Evolutionary conservation across 768 basidiomycete genomes (phyloP), one percentile per base, ranked within the genome.

Genomic region (Collybia sordida): DNA sequence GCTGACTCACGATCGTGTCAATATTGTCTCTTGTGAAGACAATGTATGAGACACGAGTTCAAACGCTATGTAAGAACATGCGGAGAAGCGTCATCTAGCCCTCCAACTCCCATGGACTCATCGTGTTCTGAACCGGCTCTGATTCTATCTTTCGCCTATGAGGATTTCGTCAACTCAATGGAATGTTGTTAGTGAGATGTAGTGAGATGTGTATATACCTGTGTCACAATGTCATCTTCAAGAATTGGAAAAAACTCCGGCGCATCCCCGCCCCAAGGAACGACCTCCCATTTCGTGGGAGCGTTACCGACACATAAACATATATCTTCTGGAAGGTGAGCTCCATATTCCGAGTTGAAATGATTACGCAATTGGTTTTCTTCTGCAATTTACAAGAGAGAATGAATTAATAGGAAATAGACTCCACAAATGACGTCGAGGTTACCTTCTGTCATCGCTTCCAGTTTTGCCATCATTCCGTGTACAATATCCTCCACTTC

Each of bases 251-350:
- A 66, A 7, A 68, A 69, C 63, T 91, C 89, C 15, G 68, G 60
- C 5, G 62, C 53, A 34, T 85, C 82, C 4, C 79, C 81, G 21
- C 76, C 68, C 64, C 69, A 74, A 0, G 89, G 83, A 1, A 79
- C 61, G 11, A 90, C 74, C 52, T 86, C 80, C 84, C 86, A 90
- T 45, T 74, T 75, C 31, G 88, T 90, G 8, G 90, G 90, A 8
- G 78, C 65, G 62, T 91, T 88, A 55, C 79, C 81, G 45, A 92
- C 82, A 52, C 80, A 88, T 14, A 91, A 69, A 61, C 91, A 93
- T 34, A 93, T 75, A 56, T 93, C 91, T 54, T 85, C 79, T 0
- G 90, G 90, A 2, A 93, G 75, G 62, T 86, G 80, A 11, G 75
- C 74, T 0, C 89, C 90, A 43, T 92, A 83, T 40, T 85, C 84